phyloP scores from a whole-genome alignment of 208 protist species.

The Angomonas deanei region DNA sequence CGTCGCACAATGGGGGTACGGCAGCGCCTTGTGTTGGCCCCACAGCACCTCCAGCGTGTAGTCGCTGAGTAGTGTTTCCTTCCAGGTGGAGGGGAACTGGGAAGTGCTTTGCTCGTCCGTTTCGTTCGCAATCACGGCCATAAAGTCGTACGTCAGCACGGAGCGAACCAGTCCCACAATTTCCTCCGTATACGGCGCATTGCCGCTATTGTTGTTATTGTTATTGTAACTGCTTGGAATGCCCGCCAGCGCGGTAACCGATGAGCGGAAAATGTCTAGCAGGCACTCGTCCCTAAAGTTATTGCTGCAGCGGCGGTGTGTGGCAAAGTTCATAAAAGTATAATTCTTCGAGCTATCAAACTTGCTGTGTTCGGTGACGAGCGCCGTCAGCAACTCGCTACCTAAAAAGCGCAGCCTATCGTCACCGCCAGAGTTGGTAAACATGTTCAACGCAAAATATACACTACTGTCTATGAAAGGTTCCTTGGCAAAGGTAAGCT shows the following conservation, averaged over 20 bases:
- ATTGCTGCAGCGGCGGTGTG: constrained; percentile 70
- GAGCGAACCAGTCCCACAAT: constrained; percentile 52
- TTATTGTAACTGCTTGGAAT: constrained; percentile 15
- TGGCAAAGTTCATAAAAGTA: constrained; percentile 67
- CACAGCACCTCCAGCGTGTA: constrained; percentile 51
- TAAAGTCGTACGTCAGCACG: constrained; percentile 76
- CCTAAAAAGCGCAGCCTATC: not conserved
- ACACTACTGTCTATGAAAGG: constrained; percentile 41
- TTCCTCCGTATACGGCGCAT: constrained; percentile 11
- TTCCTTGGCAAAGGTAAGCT: constrained; percentile 64
- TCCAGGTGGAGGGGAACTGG: constrained; percentile 72
- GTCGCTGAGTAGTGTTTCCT: constrained; percentile 39
- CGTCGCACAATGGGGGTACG: constrained; percentile 57
- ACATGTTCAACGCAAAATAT: constrained; percentile 41
- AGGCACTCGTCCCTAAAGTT: constrained; percentile 72
- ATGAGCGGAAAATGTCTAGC: constrained; percentile 48
- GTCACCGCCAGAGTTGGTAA: constrained; percentile 15
- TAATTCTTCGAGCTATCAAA: constrained; percentile 61
- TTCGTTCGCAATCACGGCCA: constrained; percentile 79
- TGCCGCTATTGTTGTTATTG: not conserved
- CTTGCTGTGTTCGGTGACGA: constrained; percentile 64
- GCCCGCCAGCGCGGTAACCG: constrained; percentile 37
- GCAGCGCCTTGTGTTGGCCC: constrained; percentile 65
- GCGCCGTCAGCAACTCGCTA: not conserved
- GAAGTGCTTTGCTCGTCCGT: constrained; percentile 72